phyloP scores from a whole-genome alignment of 345 rosid species.

The Fremontodendron californicum region DNA sequence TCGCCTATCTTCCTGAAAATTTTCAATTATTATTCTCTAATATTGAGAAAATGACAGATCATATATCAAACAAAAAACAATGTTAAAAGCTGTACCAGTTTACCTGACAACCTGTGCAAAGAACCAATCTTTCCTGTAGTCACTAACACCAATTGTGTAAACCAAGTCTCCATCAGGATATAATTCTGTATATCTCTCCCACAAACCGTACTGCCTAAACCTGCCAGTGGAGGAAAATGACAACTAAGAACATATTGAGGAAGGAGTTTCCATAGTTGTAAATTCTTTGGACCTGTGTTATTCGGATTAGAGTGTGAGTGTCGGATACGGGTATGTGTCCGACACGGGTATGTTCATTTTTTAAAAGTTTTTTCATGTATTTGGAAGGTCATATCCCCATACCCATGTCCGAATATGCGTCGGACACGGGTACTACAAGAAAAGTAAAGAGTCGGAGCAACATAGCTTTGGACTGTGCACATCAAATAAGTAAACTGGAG shows the following conservation, averaged over 20 bases:
- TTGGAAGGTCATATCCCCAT: no score
- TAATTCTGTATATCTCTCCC: constrained; percentile 77
- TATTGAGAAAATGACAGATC: neutral
- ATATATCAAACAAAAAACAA: neutral
- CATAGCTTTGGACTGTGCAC: neutral
- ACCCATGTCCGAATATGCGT: no score
- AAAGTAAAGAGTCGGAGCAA: no score
- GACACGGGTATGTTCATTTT: no score
- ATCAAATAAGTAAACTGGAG: constrained; percentile 3
- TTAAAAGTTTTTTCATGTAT: no score
- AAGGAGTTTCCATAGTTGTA: neutral
- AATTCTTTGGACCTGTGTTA: neutral
- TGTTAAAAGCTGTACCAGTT: constrained; percentile 31
- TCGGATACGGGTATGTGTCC: no score
- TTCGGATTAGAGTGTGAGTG: no score
- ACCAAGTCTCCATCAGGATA: constrained; percentile 80
- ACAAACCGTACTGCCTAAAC: constrained; percentile 93
- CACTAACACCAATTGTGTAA: constrained; percentile 67
- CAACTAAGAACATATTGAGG: neutral
- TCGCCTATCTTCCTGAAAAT: constrained; percentile 28
- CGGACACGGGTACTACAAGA: no score
- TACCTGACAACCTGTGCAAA: constrained; percentile 80
- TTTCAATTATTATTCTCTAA: constrained; percentile 18
- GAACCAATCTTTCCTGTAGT: constrained; percentile 83
- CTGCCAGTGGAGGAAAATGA: constrained; percentile 34